Base-by-base conservation (phyloP, 805 yeast genomes). In the Helenozyma rhizophorensis region DNA sequence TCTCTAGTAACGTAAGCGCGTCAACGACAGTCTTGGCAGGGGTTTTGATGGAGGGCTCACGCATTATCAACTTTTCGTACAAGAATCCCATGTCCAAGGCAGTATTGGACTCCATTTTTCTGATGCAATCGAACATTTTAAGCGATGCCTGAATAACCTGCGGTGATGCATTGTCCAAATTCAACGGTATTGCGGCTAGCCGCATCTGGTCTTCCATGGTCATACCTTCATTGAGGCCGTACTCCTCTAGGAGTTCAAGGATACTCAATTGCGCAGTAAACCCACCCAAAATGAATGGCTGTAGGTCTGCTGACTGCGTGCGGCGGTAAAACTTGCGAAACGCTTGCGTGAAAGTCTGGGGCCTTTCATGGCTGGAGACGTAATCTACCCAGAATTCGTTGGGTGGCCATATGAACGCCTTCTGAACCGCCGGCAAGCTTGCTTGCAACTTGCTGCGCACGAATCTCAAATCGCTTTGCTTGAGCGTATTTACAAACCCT, bases 321-420 rank as follows among this genome's bases (percentile, higher is more conserved):
- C 72, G 72, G 21, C 50, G 40, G 30, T 70, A 71, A 42, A 83
- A 73, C 15, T 68, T 64, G 13, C 60, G 47, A 27, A 81, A 62
- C 27, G 83, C 62, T 4, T 63, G 55, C 17, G 60, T 55, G 14
- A 78, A 59, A 1, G 70, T 60, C 1, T 74, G 67, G 2, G 68
- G 62, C 3, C 69, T 60, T 2, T 83, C 75, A 43, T 79, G 76
- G 47, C 76, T 73, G 8, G 82, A 70, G 47, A 82, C 73, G 45
- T 80, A 78, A 30, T 71, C 72, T 2, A 74, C 69, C 75, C 93
- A 76, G n/a, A 84, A 60, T 14, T 72, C 70, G 39, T 75, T 79
- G 1, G 88, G 78, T 1, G 97, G 96, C 83, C 89, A 82, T n/a
- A 85, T 56, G 9, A 75, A 69, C 0, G 95, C 96, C 25, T 70